These are phyloP conservation scores for Centrapalus pauciflorus DNA, from an alignment of 129 eudicot species.

Conservation along the genomic window DNA sequence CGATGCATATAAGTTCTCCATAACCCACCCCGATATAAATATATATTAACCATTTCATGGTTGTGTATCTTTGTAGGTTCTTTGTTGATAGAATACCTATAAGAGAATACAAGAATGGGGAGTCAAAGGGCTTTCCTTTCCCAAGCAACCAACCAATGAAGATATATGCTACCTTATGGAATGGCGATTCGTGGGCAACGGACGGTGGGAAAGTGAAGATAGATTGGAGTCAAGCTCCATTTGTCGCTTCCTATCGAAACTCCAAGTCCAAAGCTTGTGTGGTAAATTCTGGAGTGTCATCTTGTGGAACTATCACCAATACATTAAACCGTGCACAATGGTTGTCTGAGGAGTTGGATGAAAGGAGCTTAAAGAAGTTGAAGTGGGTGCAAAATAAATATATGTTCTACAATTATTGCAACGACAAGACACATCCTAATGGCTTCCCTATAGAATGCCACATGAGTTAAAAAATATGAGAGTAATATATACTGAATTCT, in stretches of 20 bases:
- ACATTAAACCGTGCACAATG: no score
- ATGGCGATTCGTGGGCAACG: conserved; percentile 40
- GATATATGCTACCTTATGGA: conserved; percentile 39
- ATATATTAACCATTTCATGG: no score
- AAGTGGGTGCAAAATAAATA: conserved; percentile 22
- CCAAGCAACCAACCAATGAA: conserved; percentile 43
- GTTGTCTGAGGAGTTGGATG: not conserved
- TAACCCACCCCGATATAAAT: no score
- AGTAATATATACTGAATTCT: no score
- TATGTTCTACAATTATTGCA: conserved; percentile 22
- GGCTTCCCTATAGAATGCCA: conserved; percentile 21
- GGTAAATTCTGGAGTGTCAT: not conserved
- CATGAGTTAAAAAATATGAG: no score
- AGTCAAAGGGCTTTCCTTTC: conserved; percentile 25
- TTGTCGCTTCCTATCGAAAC: conserved; percentile 8
- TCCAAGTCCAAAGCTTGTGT: not conserved
- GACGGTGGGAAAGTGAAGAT: conserved; percentile 34
- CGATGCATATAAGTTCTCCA: no score
- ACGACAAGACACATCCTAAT: conserved; percentile 11
- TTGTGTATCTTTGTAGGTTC: conserved; percentile 49
- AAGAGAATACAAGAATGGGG: conserved; percentile 49
- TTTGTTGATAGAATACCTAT: conserved; percentile 45
- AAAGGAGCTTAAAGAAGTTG: not conserved
- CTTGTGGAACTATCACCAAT: not conserved
- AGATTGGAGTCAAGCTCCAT: conserved; percentile 36